Evolutionary conservation across 139 green algal genomes (phyloP).

Genomic region (Deuterostichococcus epilithicus): DNA sequence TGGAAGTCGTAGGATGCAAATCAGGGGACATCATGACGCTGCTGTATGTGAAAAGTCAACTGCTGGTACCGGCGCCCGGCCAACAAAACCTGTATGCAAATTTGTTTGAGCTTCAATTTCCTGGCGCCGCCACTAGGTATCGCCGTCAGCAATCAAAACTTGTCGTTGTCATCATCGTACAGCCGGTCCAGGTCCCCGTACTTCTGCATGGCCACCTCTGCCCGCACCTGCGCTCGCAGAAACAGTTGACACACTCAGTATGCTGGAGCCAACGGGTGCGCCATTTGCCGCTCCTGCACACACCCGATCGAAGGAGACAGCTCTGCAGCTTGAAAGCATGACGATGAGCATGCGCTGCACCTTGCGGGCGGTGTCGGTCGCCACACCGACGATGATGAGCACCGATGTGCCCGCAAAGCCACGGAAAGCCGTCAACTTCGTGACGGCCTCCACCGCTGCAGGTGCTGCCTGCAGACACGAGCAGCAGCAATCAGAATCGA

Average conservation of each 20-base stretch:
- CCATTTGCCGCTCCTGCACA: too few relatives aligned
- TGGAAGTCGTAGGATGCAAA: too few relatives aligned
- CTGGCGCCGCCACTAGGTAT: too few relatives aligned
- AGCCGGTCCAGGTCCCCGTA: slow-evolving; percentile 73
- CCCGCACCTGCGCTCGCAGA: slow-evolving; percentile 19
- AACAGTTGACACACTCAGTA: background rate
- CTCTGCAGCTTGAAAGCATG: background rate
- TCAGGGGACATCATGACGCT: too few relatives aligned
- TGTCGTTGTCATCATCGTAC: background rate
- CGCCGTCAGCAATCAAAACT: background rate
- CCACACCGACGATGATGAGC: slow-evolving; percentile 81
- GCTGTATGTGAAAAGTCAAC: too few relatives aligned
- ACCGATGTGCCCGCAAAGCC: slow-evolving; percentile 96
- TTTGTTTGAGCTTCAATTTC: too few relatives aligned
- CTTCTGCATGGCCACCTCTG: slow-evolving; percentile 88
- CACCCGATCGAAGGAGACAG: background rate
- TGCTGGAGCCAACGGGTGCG: background rate
- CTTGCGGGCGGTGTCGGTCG: slow-evolving; percentile 90
- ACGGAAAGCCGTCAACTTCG: slow-evolving; percentile 80
- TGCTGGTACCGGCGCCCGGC: too few relatives aligned
- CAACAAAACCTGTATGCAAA: too few relatives aligned
- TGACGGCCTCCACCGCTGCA: slow-evolving; percentile 79
- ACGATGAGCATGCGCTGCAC: slow-evolving; percentile 33
- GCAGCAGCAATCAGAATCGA: background rate
- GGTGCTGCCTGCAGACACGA: slow-evolving; percentile 51